These are phyloP conservation scores for Podospora didyma DNA, from an alignment of 495 filamentous ascomycete species.

Conservation along the genomic window DNA sequence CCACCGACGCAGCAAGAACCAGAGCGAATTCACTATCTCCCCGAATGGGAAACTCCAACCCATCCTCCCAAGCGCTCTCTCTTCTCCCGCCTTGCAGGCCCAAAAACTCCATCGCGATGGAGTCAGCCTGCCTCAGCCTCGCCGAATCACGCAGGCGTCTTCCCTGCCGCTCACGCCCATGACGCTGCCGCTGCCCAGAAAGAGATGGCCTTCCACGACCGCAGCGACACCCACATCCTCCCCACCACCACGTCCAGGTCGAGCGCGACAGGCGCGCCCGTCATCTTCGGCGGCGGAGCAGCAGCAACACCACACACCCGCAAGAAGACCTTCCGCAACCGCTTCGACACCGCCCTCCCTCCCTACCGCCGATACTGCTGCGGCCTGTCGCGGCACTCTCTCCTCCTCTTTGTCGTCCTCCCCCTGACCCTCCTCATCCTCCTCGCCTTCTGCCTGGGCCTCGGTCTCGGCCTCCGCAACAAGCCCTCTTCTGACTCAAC, in stretches of 20 bases:
- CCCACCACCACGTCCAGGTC: neutral
- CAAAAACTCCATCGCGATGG: neutral
- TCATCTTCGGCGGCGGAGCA: neutral
- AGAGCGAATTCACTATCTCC: constrained; percentile 22
- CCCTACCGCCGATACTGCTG: constrained; percentile 36
- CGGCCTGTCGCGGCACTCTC: constrained; percentile 34
- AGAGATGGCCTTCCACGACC: neutral
- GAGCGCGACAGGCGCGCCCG: neutral
- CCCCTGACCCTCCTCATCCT: constrained; percentile 18
- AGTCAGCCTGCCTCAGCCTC: neutral
- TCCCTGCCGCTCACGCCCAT: neutral
- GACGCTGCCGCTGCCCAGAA: neutral
- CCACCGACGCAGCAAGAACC: neutral
- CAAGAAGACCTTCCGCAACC: constrained; percentile 10
- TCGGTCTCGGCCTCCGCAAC: constrained; percentile 17
- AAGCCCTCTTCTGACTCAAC: neutral
- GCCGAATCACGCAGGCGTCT: neutral
- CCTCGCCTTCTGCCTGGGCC: constrained; percentile 25
- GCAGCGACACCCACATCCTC: neutral
- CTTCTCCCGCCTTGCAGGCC: constrained; percentile 2
- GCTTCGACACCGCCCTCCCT: constrained; percentile 33
- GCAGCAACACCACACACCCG: constrained; percentile 1
- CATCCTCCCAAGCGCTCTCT: constrained; percentile 29
- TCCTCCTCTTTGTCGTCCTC: constrained; percentile 30
- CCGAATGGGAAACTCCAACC: constrained; percentile 37